Conservation (phyloP, 169 alveolate genomes). For the Plasmodium gonderi region DNA sequence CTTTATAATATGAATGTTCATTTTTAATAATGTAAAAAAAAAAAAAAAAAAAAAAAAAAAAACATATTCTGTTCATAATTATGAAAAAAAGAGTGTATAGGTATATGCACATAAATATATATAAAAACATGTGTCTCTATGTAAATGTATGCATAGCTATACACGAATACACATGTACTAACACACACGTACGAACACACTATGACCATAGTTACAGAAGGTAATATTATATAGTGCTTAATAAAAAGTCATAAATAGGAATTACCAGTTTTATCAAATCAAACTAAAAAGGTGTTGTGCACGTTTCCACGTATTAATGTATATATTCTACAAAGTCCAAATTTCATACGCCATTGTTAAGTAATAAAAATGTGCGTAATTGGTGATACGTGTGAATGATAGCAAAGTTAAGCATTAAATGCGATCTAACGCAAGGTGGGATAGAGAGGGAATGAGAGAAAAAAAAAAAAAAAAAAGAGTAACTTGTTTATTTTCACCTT, state of each 20-base stretch:
- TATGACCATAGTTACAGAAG: not conserved
- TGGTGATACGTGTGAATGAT: not conserved
- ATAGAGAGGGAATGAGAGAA: too few relatives aligned
- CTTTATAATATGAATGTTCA: not conserved
- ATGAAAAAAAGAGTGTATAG: not conserved
- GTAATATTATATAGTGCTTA: not conserved
- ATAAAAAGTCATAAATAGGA: constrained; percentile 5
- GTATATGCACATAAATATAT: not conserved
- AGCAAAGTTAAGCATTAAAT: not conserved
- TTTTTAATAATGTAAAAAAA: not conserved
- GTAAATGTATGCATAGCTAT: not conserved
- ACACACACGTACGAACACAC: not conserved
- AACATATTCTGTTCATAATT: not conserved
- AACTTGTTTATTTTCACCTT: not conserved
- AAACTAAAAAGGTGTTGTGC: constrained; percentile 26
- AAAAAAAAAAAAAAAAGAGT: not conserved
- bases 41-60: too few relatives aligned
- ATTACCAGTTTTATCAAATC: constrained; percentile 13
- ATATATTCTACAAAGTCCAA: not conserved
- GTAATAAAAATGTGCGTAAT: not conserved
- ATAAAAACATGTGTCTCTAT: not conserved
- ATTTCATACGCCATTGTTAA: not conserved
- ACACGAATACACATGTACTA: not conserved
- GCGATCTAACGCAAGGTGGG: not conserved
- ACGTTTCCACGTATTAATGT: not conserved